Evolutionary conservation across 2,329 filamentous ascomycete species (phyloP).

Genomic region (Beauveria sp.): DNA sequence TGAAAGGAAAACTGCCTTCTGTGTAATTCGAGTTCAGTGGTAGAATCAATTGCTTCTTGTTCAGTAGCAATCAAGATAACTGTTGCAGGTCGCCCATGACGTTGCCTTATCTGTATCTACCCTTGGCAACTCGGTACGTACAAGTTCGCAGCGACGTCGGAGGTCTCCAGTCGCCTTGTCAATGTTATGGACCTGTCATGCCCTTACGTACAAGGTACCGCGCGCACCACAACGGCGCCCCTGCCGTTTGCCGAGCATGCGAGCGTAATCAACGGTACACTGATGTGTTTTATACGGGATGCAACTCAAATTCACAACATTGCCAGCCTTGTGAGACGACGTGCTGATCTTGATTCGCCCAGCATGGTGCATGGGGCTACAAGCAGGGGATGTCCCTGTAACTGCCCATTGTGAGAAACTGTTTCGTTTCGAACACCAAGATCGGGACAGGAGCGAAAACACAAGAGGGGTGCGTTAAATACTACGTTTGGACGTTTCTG

Average conservation of each 20-base stretch:
- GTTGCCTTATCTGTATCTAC: too few relatives aligned
- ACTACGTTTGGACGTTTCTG: too few relatives aligned
- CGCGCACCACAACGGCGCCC: background rate
- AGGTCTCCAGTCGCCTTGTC: background rate
- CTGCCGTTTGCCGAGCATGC: background rate
- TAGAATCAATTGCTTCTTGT: background rate
- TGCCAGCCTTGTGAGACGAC: background rate
- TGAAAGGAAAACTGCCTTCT: background rate
- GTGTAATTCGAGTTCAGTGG: background rate
- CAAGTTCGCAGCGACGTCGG: background rate
- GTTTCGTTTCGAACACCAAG: too few relatives aligned
- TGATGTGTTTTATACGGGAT: background rate
- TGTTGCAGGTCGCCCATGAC: background rate
- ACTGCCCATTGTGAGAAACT: too few relatives aligned
- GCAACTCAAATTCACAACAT: background rate
- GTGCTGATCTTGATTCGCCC: too few relatives aligned
- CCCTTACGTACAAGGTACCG: constrained; percentile 4
- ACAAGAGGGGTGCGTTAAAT: too few relatives aligned
- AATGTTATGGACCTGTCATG: background rate
- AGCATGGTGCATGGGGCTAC: too few relatives aligned
- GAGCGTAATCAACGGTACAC: background rate
- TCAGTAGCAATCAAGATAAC: background rate
- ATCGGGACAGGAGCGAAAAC: too few relatives aligned
- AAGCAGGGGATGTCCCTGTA: too few relatives aligned
- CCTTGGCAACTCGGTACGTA: too few relatives aligned